Conservation (phyloP, 2,329 filamentous ascomycete genomes). For the Rutstroemia sp. region DNA sequence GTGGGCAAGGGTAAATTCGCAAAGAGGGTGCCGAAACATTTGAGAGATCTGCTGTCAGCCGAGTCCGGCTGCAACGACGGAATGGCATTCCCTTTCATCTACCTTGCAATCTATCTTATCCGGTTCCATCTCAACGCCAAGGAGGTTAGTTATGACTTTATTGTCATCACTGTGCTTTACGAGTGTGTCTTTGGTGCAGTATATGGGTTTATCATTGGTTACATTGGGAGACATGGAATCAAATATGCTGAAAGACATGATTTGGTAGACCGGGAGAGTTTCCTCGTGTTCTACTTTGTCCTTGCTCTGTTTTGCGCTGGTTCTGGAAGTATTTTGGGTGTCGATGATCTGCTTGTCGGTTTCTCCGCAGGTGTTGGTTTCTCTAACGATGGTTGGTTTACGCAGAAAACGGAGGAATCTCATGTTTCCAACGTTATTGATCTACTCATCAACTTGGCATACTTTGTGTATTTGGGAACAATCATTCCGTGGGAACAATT, state of each 20-base stretch:
- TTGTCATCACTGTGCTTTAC: conserved; percentile 85
- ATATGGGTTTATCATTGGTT: conserved; percentile 82
- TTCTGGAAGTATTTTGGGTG: conserved; percentile 80
- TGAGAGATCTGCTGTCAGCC: conserved; percentile 88
- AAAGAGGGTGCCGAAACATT: conserved; percentile 92
- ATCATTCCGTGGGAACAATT: conserved; percentile 95
- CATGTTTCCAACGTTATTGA: conserved; percentile 99
- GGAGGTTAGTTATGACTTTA: conserved; percentile 75
- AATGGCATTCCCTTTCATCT: conserved; percentile 98
- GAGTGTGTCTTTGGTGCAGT: conserved; percentile 91
- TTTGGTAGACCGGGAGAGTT: conserved; percentile 91
- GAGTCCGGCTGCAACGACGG: conserved; percentile 99
- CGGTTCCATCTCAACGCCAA: conserved; percentile 64
- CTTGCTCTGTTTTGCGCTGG: conserved; percentile 89
- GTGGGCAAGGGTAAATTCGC: conserved; percentile 99
- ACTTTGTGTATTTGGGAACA: conserved; percentile 95
- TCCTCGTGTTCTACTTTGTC: conserved; percentile 97
- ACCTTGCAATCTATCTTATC: conserved; percentile 84
- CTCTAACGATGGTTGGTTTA: conserved; percentile 98
- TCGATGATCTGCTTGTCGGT: conserved; percentile 90
- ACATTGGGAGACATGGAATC: conserved; percentile 84
- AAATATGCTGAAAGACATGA: conserved; percentile 77
- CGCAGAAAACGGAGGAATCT: conserved; percentile 94
- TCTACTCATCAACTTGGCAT: conserved; percentile 89
- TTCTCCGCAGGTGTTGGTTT: conserved; percentile 97